Evolutionary conservation across 805 yeast species (phyloP), one percentile per base, ranked within the genome.

Genomic region (Isabelozyma pseudorhagii): DNA sequence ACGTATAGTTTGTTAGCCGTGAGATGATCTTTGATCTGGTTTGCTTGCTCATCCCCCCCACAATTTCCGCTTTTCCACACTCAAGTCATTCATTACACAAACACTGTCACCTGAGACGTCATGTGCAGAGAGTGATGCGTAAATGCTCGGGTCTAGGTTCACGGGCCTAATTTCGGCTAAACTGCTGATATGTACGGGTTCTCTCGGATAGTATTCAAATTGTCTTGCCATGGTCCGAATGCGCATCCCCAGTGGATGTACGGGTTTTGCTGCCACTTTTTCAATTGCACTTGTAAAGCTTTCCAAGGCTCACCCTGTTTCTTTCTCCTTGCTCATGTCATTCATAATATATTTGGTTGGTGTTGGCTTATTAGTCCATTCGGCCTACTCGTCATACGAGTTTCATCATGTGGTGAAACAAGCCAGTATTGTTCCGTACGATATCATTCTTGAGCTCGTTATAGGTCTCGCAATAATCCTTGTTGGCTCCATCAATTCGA

Each of bases 341-440:
- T 31, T 31, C n/a, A 8, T 42, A 31, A 29, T 48, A 6, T 60
- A 58, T 43, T 38, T 54, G 6, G 39, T 61, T 6, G 66, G 65
- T 2, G 17, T 50, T 13, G 40, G 51, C 6, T 38, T 63, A 8
- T 66, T 81, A 38, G 45, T 71, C 1, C 84, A 82, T 58, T 74
- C 83, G 1, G 82, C 78, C 1, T 80, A 78, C 54, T 81, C 85
- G 6, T 73, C 84, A 2, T 77, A 74, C 53, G 84, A 81, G 56
- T 73, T 72, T 62, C 76, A 75, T 56, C 77, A 74, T 56, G 62
- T 74, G 36, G 48, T 61, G 21, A 62, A 72, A 53, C 46, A 60
- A 51, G 17, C 40, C 51, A 38, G 43, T 5, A 48, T 57, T 10
- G 55, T 78, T 41, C 82, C 83, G 1, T 45, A 60, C 6, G 85